Percentiles rank a stretch among this genome's conserved stretches.
phyloP scores from a whole-genome alignment of 768 basidiomycete genomes.

The Tylopilus cervinicoccineus region DNA sequence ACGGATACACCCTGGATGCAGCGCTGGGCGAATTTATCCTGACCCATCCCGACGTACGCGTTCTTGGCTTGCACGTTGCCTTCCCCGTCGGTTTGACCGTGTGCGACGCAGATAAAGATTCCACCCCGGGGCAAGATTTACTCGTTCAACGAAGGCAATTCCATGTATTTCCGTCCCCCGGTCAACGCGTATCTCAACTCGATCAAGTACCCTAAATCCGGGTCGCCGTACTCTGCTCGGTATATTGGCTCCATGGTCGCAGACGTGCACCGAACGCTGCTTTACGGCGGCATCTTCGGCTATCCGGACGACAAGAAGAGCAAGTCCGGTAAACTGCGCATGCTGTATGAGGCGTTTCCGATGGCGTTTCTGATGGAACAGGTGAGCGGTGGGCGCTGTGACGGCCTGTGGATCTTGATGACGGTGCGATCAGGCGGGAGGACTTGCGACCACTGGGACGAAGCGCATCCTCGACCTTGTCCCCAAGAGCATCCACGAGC shows the following conservation, averaged over 20 bases:
- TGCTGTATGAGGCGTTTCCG: conserved; percentile 97
- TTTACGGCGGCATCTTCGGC: conserved; percentile 98
- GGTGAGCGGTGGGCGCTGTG: conserved; percentile 39
- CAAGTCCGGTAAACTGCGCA: conserved; percentile 90
- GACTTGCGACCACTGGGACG: conserved; percentile 94
- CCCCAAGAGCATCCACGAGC: conserved; percentile 84
- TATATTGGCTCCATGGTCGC: conserved; percentile 99
- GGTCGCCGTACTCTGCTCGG: conserved; percentile 82
- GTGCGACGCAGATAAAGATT: conserved; percentile 73
- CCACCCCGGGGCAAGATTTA: conserved; percentile 97
- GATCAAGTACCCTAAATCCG: conserved; percentile 82
- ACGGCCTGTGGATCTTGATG: background rate
- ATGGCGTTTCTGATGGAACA: conserved; percentile 96
- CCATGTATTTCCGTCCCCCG: conserved; percentile 87
- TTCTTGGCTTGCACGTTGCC: conserved; percentile 7
- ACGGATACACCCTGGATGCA: conserved; percentile 96
- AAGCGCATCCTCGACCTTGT: conserved; percentile 89
- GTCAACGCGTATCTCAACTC: conserved; percentile 80
- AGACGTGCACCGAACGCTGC: conserved; percentile 92
- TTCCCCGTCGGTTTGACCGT: conserved; percentile 1
- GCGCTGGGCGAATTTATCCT: conserved; percentile 97
- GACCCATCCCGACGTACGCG: conserved; percentile 86
- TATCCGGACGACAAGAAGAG: conserved; percentile 98
- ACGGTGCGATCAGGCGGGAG: conserved; percentile 67
- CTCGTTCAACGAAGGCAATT: conserved; percentile 99